Conservation (phyloP, 2,329 filamentous ascomycete genomes). For the Aspergillus amoenus region DNA sequence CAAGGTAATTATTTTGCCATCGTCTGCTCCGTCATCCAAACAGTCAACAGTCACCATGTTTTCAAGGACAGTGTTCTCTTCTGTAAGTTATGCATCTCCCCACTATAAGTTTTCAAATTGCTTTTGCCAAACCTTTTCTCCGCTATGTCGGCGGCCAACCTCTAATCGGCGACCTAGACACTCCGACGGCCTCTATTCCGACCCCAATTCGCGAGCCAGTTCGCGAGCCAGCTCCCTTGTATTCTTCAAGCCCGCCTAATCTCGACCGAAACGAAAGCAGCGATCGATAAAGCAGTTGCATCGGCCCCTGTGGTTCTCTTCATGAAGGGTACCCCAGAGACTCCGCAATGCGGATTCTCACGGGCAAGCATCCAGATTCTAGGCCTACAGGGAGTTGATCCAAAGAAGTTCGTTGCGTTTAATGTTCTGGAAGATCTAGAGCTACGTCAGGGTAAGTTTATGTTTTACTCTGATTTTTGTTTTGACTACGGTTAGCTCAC, state of each 20-base stretch:
- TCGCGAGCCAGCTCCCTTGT: conserved; percentile 13
- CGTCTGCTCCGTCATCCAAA: not conserved
- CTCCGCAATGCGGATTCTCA: conserved; percentile 95
- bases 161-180: not conserved
- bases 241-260: conserved; percentile 60
- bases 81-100: conserved; percentile 13
- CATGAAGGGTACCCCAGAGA: conserved; percentile 98
- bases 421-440: conserved; percentile 94
- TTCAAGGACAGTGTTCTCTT: conserved; percentile 22
- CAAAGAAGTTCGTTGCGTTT: conserved; percentile 94
- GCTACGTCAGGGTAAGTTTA: conserved; percentile 68
- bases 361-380: conserved; percentile 92
- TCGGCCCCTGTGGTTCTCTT: conserved; percentile 94
- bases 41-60: conserved; percentile 26
- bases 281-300: conserved; percentile 85
- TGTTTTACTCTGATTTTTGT: not conserved
- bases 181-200: conserved; percentile 4
- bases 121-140: not conserved
- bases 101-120: not conserved
- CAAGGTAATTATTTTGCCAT: not conserved
- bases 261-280: conserved; percentile 73
- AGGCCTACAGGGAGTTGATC: conserved; percentile 91
- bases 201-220: not conserved
- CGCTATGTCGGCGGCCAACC: not conserved
- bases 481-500: not conserved